phyloP scores from a whole-genome alignment of 1,284 basidiomycete genomes.

The Sphaerobolus stellatus region DNA sequence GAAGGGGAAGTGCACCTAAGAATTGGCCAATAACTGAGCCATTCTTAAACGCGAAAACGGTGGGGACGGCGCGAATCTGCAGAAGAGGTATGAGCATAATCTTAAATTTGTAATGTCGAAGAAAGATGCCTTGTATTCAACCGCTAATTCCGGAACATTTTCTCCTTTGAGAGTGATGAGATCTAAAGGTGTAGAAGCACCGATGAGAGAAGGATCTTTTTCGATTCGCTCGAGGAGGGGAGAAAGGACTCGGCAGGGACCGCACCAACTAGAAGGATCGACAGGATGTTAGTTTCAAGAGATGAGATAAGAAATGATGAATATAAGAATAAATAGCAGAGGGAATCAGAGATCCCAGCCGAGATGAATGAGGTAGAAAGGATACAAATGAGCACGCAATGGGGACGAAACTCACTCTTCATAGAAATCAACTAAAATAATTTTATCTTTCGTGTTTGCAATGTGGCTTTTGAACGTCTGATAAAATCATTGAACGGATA shows the following conservation, averaged over 20 bases:
- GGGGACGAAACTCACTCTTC: slow-evolving; percentile 71
- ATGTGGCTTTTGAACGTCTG: slow-evolving; percentile 52
- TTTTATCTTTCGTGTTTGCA: slow-evolving; percentile 42
- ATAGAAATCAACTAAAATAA: slow-evolving; percentile 74
- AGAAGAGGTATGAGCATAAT: not conserved
- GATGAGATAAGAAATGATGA: not conserved
- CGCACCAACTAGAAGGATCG: slow-evolving; percentile 59
- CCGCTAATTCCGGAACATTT: slow-evolving; percentile 42
- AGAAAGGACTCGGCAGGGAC: slow-evolving; percentile 66
- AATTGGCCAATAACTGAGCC: slow-evolving; percentile 57
- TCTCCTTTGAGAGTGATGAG: slow-evolving; percentile 70
- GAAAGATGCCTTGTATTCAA: slow-evolving; percentile 46
- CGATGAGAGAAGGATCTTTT: slow-evolving; percentile 39
- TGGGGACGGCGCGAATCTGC: slow-evolving; percentile 66
- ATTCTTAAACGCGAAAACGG: slow-evolving; percentile 67
- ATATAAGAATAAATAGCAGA: too few species aligned
- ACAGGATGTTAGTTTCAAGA: not conserved
- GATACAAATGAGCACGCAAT: too few species aligned
- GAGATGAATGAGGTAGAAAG: too few species aligned
- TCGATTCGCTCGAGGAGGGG: slow-evolving; percentile 51
- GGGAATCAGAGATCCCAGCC: too few species aligned
- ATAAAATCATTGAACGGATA: too few species aligned
- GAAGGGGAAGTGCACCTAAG: slow-evolving; percentile 50
- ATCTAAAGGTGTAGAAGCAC: slow-evolving; percentile 58
- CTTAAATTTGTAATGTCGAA: not conserved